Evolutionary conservation across 345 rosid species (phyloP).

Genomic region (Linum lewisii): DNA sequence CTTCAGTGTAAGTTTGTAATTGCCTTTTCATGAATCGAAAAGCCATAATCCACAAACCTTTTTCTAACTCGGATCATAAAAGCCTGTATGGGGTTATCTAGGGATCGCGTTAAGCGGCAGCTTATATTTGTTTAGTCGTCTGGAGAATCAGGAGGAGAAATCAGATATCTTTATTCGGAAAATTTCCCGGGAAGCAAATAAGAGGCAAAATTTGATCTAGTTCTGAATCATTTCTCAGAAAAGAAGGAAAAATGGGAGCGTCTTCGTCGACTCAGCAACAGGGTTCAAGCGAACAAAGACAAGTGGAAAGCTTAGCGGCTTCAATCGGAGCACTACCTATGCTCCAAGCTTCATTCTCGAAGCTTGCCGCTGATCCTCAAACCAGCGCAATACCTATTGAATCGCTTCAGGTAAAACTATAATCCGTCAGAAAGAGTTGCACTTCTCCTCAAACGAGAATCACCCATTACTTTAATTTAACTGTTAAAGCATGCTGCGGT

Average conservation of each 20-base stretch:
- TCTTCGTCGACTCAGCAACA: slow-evolving; percentile 54
- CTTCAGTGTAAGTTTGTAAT: too few species aligned
- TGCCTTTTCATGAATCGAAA: too few species aligned
- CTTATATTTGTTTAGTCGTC: too few species aligned
- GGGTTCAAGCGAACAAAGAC: slow-evolving; percentile 36
- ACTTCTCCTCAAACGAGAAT: not conserved
- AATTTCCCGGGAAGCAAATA: too few species aligned
- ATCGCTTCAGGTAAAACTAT: slow-evolving; percentile 45
- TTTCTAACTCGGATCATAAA: too few species aligned
- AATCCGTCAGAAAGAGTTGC: not conserved
- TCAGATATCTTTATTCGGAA: too few species aligned
- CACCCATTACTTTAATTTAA: too few species aligned
- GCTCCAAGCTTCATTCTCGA: slow-evolving; percentile 52
- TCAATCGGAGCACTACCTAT: slow-evolving; percentile 61
- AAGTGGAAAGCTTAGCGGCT: slow-evolving; percentile 61
- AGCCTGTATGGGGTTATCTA: too few species aligned
- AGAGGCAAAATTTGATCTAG: too few species aligned
- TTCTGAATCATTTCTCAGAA: not conserved
- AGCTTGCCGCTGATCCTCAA: slow-evolving; percentile 51
- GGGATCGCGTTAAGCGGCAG: too few species aligned
- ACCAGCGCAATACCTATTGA: slow-evolving; percentile 36
- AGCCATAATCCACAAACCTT: too few species aligned
- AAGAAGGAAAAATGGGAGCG: slow-evolving; percentile 45
- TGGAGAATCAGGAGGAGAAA: too few species aligned
- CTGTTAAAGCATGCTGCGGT: not conserved